phyloP scores from a whole-genome alignment of 2,329 filamentous ascomycete species.

The Xylariaceae sp. region DNA sequence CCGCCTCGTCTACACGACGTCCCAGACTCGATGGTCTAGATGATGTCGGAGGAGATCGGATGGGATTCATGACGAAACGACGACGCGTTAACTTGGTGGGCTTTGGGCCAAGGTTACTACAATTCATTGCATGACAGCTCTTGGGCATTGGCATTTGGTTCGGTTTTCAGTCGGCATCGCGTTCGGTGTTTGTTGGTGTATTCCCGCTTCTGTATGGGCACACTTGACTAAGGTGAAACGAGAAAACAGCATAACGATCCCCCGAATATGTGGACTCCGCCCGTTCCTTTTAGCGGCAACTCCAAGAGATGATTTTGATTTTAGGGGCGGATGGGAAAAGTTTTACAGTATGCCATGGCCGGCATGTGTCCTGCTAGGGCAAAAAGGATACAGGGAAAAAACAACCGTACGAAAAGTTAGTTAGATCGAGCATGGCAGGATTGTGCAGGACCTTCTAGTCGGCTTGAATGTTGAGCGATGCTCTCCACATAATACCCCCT shows the following conservation, averaged over 20 bases:
- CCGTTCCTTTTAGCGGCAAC: constrained; percentile 3
- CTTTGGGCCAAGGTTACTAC: constrained; percentile 17
- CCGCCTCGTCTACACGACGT: constrained; percentile 17
- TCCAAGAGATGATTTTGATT: constrained; percentile 8
- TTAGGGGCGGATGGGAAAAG: constrained; percentile 6
- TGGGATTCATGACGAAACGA: constrained; percentile 25
- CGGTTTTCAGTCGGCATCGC: constrained; percentile 30
- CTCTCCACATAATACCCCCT: constrained; percentile 17
- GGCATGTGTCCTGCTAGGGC: constrained; percentile 12
- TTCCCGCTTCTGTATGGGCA: constrained; percentile 24
- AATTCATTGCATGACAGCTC: constrained; percentile 25
- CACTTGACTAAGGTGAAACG: constrained; percentile 19
- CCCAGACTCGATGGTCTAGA: constrained; percentile 30
- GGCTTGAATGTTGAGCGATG: constrained; percentile 11
- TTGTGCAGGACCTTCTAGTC: not conserved
- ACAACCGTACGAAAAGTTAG: constrained; percentile 7
- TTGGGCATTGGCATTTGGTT: constrained; percentile 24
- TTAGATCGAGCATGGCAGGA: constrained; percentile 16
- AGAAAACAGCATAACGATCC: constrained; percentile 3
- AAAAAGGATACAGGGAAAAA: constrained; percentile 18
- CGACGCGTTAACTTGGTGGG: constrained; percentile 16
- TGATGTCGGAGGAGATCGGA: constrained; percentile 11
- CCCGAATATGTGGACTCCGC: not conserved
- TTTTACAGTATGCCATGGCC: constrained; percentile 11
- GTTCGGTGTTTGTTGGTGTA: constrained; percentile 31